Conservation (phyloP, 2,329 filamentous ascomycete genomes). For the Phoma sp. region DNA sequence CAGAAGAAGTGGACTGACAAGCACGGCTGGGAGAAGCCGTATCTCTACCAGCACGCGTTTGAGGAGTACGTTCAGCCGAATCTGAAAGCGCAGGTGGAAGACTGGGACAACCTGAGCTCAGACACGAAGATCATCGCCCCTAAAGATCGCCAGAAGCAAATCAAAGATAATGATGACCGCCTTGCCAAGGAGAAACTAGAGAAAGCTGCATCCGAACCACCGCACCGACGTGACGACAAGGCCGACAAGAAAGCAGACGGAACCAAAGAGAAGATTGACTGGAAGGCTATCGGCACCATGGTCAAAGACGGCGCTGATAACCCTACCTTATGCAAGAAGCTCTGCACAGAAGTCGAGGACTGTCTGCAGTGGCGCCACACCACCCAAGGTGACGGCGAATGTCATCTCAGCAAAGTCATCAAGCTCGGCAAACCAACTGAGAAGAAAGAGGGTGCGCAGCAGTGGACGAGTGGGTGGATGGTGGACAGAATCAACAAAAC, state of each 20-base stretch:
- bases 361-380: constrained; percentile 50
- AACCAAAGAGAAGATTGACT: constrained; percentile 13
- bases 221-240: constrained; percentile 2
- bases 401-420: constrained; percentile 43
- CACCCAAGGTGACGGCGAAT: constrained; percentile 36
- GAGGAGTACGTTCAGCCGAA: constrained; percentile 40
- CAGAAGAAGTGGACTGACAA: constrained; percentile 44
- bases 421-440: constrained; percentile 31
- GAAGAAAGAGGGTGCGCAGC: constrained; percentile 23
- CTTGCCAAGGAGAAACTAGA: constrained; percentile 13
- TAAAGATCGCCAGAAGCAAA: constrained; percentile 23
- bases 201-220: constrained; percentile 9
- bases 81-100: constrained; percentile 31
- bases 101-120: constrained; percentile 46
- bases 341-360: constrained; percentile 38
- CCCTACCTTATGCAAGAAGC: constrained; percentile 32
- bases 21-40: constrained; percentile 44
- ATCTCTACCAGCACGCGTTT: constrained; percentile 45
- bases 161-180: constrained; percentile 14
- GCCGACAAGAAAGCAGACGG: constrained; percentile 4
- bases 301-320: constrained; percentile 34
- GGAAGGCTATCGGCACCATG: constrained; percentile 3
- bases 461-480: constrained; percentile 49
- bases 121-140: constrained; percentile 29
- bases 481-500: constrained; percentile 36